Evolutionary conservation across 768 basidiomycete genomes (phyloP).

Genomic region (Hygrocybe coccinea): DNA sequence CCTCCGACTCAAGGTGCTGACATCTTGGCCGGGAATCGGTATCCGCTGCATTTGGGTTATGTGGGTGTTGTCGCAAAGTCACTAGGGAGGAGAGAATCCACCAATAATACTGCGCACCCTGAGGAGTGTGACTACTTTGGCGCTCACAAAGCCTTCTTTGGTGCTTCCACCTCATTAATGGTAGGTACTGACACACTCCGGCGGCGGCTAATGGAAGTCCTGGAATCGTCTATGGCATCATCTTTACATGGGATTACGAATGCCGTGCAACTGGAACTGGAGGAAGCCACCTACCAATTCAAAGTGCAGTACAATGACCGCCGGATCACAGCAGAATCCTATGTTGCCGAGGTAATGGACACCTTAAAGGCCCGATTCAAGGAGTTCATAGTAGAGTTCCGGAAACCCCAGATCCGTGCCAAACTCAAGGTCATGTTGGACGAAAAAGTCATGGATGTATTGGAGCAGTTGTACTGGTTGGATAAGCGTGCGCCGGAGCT

Average conservation of each 20-base stretch:
- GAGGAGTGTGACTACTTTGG: conserved; percentile 68
- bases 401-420: conserved; percentile 79
- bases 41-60: conserved; percentile 96
- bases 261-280: conserved; percentile 93
- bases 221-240: conserved; percentile 96
- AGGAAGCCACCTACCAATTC: conserved; percentile 97
- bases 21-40: conserved; percentile 84
- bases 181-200: conserved; percentile 89
- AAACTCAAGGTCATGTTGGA: conserved; percentile 92
- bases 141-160: conserved; percentile 57
- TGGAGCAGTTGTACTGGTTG: conserved; percentile 95
- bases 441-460: conserved; percentile 93
- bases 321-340: conserved; percentile 89
- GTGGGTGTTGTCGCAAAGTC: conserved; percentile 93
- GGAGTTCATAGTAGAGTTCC: conserved; percentile 78
- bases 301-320: conserved; percentile 98
- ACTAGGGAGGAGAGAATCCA: conserved; percentile 49
- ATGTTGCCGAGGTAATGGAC: conserved; percentile 97
- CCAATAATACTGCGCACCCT: conserved; percentile 45
- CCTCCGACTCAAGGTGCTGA: conserved; percentile 73
- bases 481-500: conserved; percentile 84
- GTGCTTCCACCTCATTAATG: conserved; percentile 63
- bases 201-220: conserved; percentile 89
- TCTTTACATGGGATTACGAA: conserved; percentile 95
- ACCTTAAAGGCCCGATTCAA: conserved; percentile 86